Conservation (phyloP, 2,329 filamentous ascomycete genomes). For the Calonectria henricotiae region DNA sequence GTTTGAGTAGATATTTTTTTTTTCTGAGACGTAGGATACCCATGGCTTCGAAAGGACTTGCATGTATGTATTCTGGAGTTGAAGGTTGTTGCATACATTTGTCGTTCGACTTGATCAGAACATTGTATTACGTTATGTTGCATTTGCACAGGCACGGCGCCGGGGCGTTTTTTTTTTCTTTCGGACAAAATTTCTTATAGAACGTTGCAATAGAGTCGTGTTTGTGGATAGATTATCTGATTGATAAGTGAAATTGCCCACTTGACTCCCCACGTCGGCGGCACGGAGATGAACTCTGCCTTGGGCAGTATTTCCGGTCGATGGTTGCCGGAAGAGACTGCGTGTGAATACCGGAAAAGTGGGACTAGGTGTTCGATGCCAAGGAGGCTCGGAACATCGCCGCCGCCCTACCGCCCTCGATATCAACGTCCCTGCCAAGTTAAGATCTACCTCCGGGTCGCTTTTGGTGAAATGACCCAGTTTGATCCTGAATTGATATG, state of each 20-base stretch:
- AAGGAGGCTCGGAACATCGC: conserved; percentile 41
- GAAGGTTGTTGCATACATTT: conserved; percentile 3
- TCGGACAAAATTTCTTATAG: conserved; percentile 34
- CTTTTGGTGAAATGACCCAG: conserved; percentile 1
- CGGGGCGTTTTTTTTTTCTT: conserved; percentile 37
- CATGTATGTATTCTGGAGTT: conserved; percentile 35
- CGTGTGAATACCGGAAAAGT: conserved; percentile 39
- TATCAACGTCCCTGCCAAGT: conserved; percentile 3
- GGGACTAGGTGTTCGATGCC: conserved; percentile 29
- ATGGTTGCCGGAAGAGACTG: conserved; percentile 27
- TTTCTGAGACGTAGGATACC: conserved; percentile 40
- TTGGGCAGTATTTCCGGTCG: conserved; percentile 18
- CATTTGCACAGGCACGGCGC: conserved; percentile 47
- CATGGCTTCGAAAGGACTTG: conserved; percentile 28
- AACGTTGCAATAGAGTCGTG: conserved; percentile 23
- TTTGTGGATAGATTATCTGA: conserved; percentile 35
- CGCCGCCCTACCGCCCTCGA: conserved; percentile 37
- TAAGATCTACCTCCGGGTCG: background rate
- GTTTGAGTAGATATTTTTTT: conserved; percentile 20
- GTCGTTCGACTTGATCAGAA: conserved; percentile 12
- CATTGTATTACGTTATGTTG: conserved; percentile 30
- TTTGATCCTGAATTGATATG: background rate
- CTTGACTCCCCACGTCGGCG: conserved; percentile 2
- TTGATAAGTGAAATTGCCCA: conserved; percentile 20
- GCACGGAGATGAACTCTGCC: background rate